A percentile compares a stretch with the other conserved stretches of the same genome.
Conservation (phyloP, 2,329 filamentous ascomycete genomes). For the Talaromyces sp. region DNA sequence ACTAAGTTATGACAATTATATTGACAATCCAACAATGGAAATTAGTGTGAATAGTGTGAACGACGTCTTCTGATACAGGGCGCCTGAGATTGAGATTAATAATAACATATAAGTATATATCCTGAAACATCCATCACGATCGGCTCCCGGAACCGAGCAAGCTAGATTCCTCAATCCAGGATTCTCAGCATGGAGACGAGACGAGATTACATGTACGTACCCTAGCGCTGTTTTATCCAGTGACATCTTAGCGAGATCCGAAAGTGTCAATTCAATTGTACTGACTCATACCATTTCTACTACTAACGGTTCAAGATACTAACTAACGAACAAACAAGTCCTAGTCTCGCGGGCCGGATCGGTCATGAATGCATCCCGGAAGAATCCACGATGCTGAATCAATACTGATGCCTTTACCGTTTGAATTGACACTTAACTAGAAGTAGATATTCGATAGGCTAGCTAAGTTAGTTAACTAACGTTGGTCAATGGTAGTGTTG, state of each 20-base stretch:
- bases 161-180: neutral
- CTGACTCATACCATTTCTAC: neutral
- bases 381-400: neutral
- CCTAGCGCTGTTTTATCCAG: neutral
- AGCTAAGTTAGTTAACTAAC: too few relatives aligned
- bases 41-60: neutral
- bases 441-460: neutral
- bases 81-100: neutral
- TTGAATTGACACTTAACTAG: neutral
- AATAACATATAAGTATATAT: neutral
- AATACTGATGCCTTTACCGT: neutral
- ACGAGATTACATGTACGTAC: neutral
- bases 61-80: neutral
- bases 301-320: neutral
- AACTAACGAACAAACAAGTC: neutral
- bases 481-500: neutral
- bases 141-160: constrained; percentile 7
- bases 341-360: constrained; percentile 10
- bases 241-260: neutral
- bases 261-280: neutral
- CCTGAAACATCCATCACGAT: neutral
- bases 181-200: neutral
- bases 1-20: neutral
- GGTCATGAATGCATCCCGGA: constrained; percentile 3
- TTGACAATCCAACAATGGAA: neutral